Evolutionary conservation across 192 early-diverging fungal genomes (phyloP).

Genomic region (Coemansia nantahalensis): DNA sequence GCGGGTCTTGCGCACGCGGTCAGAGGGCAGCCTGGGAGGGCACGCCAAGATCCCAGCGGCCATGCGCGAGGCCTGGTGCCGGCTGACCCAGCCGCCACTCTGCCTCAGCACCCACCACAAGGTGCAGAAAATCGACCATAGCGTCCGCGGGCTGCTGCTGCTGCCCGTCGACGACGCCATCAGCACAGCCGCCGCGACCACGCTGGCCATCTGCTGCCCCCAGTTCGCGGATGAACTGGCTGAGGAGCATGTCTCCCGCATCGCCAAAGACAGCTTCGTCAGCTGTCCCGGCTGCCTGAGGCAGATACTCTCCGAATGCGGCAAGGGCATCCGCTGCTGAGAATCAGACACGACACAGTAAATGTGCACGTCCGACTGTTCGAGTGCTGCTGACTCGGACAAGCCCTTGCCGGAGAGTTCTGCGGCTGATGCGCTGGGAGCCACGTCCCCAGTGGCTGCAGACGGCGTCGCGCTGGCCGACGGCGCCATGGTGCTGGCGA

Average conservation of each 20-base stretch:
- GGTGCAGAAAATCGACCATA: constrained; percentile 52
- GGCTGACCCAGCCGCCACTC: constrained; percentile 52
- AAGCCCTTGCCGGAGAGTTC: constrained; percentile 53
- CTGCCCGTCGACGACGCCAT: constrained; percentile 36
- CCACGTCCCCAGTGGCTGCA: constrained; percentile 18
- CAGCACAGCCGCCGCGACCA: constrained; percentile 37
- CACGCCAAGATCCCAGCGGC: constrained; percentile 53
- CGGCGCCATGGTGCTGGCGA: no score
- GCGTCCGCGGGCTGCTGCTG: constrained; percentile 37
- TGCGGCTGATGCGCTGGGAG: constrained; percentile 36
- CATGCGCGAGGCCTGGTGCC: constrained; percentile 47
- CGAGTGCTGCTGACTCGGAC: constrained; percentile 58
- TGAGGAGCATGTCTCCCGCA: constrained; percentile 39
- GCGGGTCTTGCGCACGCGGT: background rate
- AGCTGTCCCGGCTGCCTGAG: constrained; percentile 28
- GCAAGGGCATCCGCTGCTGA: constrained; percentile 56
- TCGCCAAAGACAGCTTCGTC: constrained; percentile 37
- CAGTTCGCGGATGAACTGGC: constrained; percentile 53
- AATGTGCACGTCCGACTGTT: constrained; percentile 49
- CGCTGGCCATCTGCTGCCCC: constrained; percentile 47
- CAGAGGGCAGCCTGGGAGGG: constrained; percentile 9
- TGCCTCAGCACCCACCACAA: constrained; percentile 53
- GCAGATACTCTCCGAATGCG: constrained; percentile 49
- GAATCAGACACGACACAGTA: constrained; percentile 46
- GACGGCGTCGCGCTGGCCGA: background rate